A percentile compares a stretch with the other conserved stretches of the same genome.
Conservation (phyloP, 2,329 filamentous ascomycete species). For the Trichoderma sp. region DNA sequence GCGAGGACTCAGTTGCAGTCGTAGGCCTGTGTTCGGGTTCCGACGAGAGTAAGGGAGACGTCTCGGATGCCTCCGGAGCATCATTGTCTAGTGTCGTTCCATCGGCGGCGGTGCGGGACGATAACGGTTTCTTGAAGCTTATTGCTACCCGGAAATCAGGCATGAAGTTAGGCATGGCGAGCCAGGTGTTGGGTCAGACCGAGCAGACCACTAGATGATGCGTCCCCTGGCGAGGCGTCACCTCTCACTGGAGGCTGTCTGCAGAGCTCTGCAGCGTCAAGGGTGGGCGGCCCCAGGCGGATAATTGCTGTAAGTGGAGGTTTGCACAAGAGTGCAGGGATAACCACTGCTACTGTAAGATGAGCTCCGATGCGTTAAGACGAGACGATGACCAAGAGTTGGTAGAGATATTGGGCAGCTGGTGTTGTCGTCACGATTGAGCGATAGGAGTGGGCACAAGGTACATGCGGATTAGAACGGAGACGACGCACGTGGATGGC, state of each 20-base stretch:
- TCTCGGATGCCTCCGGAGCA: slow-evolving; percentile 32
- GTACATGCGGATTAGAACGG: not conserved
- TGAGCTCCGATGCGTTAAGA: not conserved
- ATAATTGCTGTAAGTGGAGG: not conserved
- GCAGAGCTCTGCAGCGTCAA: not conserved
- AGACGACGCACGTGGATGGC: not conserved
- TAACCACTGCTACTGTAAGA: not conserved
- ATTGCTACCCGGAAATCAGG: slow-evolving; percentile 6
- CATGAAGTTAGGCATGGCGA: slow-evolving; percentile 17
- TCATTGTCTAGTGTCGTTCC: not conserved
- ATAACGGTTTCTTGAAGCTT: not conserved
- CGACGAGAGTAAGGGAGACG: slow-evolving; percentile 44
- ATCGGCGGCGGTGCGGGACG: not conserved
- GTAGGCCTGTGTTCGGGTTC: slow-evolving; percentile 31
- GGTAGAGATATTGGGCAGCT: not conserved
- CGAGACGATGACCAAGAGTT: not conserved
- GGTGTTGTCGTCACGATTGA: slow-evolving; percentile 18
- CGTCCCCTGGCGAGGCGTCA: slow-evolving; percentile 9
- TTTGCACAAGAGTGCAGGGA: not conserved
- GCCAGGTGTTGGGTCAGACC: not conserved
- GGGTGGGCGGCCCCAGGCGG: not conserved
- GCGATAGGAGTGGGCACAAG: not conserved
- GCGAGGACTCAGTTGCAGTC: slow-evolving; percentile 47
- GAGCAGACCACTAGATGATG: not conserved
- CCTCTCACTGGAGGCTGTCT: not conserved